phyloP scores from a whole-genome alignment of 2,329 filamentous ascomycete genomes.

The Berkeleyomyces rouxiae region DNA sequence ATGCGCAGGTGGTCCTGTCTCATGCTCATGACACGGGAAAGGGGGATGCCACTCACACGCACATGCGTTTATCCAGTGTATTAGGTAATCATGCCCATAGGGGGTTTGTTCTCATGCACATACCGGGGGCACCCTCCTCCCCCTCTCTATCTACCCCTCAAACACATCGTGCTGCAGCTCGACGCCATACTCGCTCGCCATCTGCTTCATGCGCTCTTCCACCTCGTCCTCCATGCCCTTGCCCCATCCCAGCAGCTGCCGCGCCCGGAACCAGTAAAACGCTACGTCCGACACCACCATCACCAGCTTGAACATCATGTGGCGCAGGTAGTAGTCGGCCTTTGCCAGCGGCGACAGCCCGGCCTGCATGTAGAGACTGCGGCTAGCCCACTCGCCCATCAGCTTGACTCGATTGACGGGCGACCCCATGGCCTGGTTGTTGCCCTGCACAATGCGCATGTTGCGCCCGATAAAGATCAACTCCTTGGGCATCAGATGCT shows the following conservation, averaged over 20 bases:
- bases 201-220: slow-evolving; percentile 68
- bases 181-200: slow-evolving; percentile 82
- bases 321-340: slow-evolving; percentile 52
- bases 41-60: neutral
- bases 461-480: slow-evolving; percentile 86
- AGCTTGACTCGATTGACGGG: slow-evolving; percentile 90
- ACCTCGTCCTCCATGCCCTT: slow-evolving; percentile 89
- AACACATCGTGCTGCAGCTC: slow-evolving; percentile 81
- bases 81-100: neutral
- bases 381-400: slow-evolving; percentile 76
- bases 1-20: neutral
- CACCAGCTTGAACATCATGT: slow-evolving; percentile 68
- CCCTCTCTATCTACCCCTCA: slow-evolving; percentile 48
- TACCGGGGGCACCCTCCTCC: neutral
- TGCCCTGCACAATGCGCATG: slow-evolving; percentile 81
- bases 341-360: slow-evolving; percentile 47
- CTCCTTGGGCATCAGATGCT: slow-evolving; percentile 77
- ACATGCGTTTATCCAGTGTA: neutral
- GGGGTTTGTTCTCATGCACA: neutral
- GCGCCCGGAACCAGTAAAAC: slow-evolving; percentile 66
- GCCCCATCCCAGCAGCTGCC: slow-evolving; percentile 60
- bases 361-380: slow-evolving; percentile 61
- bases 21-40: neutral
- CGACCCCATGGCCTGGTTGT: slow-evolving; percentile 78
- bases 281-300: slow-evolving; percentile 60